A percentile compares a stretch with the other conserved stretches of the same genome.
phyloP scores from a whole-genome alignment of 768 basidiomycete genomes.

The Mycena haematopus region DNA sequence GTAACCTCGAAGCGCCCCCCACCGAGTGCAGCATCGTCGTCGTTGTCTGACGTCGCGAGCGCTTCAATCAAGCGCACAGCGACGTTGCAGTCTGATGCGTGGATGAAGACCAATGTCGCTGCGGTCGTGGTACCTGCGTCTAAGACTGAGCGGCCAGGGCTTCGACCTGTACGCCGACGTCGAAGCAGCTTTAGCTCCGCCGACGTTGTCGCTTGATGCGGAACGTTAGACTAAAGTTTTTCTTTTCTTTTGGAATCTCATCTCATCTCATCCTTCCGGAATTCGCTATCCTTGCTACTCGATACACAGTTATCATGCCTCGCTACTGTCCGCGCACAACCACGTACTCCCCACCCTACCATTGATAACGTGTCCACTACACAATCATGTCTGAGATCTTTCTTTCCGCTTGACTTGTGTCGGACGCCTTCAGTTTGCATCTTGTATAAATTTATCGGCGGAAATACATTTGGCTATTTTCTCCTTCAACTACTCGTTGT shows the following conservation, averaged over 20 bases:
- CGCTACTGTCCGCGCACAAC: slow-evolving; percentile 23
- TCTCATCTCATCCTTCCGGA: slow-evolving; percentile 20
- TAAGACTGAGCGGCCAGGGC: slow-evolving; percentile 75
- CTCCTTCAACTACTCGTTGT: slow-evolving; percentile 24
- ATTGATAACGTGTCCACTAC: slow-evolving; percentile 25
- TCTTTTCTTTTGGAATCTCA: slow-evolving; percentile 16
- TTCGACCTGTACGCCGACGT: slow-evolving; percentile 75
- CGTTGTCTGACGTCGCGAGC: slow-evolving; percentile 57
- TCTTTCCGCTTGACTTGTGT: slow-evolving; percentile 1
- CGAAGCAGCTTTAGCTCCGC: slow-evolving; percentile 89
- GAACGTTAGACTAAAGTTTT: background rate
- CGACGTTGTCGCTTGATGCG: slow-evolving; percentile 75
- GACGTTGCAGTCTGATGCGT: slow-evolving; percentile 57
- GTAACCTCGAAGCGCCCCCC: slow-evolving; percentile 61
- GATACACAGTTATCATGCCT: slow-evolving; percentile 18
- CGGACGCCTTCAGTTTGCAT: background rate
- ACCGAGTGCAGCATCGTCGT: slow-evolving; percentile 45
- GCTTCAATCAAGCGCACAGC: slow-evolving; percentile 47
- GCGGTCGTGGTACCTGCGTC: slow-evolving; percentile 75
- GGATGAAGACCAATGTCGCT: slow-evolving; percentile 77
- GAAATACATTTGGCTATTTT: slow-evolving; percentile 28
- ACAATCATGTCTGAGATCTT: slow-evolving; percentile 5
- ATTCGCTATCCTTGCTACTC: slow-evolving; percentile 27
- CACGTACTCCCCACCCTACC: slow-evolving; percentile 30
- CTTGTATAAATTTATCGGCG: slow-evolving; percentile 8